Conservation (phyloP, 768 basidiomycete species). For the Hericium alpestre region DNA sequence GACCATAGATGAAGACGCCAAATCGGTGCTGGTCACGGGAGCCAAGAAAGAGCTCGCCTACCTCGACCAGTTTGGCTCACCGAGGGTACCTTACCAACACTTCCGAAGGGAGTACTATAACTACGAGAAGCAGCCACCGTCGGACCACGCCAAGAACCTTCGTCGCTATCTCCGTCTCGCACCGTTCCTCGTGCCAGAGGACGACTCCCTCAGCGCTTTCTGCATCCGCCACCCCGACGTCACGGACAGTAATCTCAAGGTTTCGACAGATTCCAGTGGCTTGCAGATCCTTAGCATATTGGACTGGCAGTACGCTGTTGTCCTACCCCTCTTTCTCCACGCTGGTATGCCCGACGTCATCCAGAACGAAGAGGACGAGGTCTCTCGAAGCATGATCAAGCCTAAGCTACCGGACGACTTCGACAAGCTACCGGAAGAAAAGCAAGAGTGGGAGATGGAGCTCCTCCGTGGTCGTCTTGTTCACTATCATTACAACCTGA, state of each 20-base stretch:
- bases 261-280: conserved; percentile 31
- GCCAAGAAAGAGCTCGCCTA: conserved; percentile 41
- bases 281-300: conserved; percentile 31
- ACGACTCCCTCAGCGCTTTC: conserved; percentile 31
- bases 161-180: conserved; percentile 36
- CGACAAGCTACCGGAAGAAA: conserved; percentile 27
- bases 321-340: conserved; percentile 42
- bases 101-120: conserved; percentile 33
- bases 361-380: conserved; percentile 36
- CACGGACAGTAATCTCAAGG: conserved; percentile 37
- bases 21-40: conserved; percentile 31
- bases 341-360: conserved; percentile 32
- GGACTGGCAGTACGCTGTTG: conserved; percentile 48
- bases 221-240: conserved; percentile 35
- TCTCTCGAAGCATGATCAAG: conserved; percentile 26
- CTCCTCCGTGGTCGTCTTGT: conserved; percentile 23
- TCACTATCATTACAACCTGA: conserved; percentile 29
- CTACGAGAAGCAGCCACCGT: conserved; percentile 32
- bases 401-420: conserved; percentile 31
- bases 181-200: conserved; percentile 33
- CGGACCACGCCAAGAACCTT: conserved; percentile 38
- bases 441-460: conserved; percentile 22
- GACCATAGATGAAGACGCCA: conserved; percentile 31
- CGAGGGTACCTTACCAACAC: conserved; percentile 32
- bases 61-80: conserved; percentile 36